Conservation (phyloP, 1,139 yeast species). For the Saccharomyces hybrid region DNA sequence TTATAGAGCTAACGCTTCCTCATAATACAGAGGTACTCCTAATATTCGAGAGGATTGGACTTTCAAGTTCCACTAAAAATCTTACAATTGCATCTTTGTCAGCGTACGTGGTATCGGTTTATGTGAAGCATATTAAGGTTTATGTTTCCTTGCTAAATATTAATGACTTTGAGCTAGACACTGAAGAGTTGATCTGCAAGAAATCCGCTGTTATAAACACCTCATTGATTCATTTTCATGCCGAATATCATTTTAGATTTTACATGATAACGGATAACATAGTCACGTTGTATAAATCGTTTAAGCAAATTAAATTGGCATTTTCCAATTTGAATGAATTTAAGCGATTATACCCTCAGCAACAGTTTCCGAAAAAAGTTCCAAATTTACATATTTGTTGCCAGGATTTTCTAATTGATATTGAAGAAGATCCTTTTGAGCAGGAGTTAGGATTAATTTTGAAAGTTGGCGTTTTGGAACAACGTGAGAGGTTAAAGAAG, state of each 20-base stretch:
- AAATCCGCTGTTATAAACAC: conserved; percentile 11
- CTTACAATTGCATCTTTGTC: conserved; percentile 11
- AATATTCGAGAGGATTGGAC: conserved; percentile 8
- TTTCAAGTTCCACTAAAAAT: conserved; percentile 3
- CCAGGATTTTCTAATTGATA: conserved; percentile 34
- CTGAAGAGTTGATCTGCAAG: conserved; percentile 1
- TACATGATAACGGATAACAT: conserved; percentile 61
- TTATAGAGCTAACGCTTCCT: conserved; percentile 23
- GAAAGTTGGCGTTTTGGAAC: conserved; percentile 66
- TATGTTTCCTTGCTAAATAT: conserved; percentile 21
- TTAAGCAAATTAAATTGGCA: conserved; percentile 48
- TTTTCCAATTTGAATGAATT: conserved; percentile 38
- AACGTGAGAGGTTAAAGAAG: conserved; percentile 54
- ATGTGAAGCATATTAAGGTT: conserved; percentile 16
- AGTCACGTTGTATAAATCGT: conserved; percentile 53
- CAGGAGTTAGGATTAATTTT: conserved; percentile 64
- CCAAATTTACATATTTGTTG: conserved; percentile 51
- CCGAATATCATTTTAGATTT: conserved; percentile 50
- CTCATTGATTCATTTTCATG: conserved; percentile 19
- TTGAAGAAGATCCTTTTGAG: conserved; percentile 74
- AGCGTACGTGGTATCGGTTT: conserved; percentile 26
- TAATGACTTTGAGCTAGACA: conserved; percentile 11
- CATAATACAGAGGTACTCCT: conserved; percentile 20
- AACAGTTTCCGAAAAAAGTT: conserved; percentile 40
- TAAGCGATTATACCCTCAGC: conserved; percentile 36